Evolutionary conservation across 129 eudicot genomes (phyloP), one percentile per base, ranked within the genome.

Genomic region (Flaveria brownii): DNA sequence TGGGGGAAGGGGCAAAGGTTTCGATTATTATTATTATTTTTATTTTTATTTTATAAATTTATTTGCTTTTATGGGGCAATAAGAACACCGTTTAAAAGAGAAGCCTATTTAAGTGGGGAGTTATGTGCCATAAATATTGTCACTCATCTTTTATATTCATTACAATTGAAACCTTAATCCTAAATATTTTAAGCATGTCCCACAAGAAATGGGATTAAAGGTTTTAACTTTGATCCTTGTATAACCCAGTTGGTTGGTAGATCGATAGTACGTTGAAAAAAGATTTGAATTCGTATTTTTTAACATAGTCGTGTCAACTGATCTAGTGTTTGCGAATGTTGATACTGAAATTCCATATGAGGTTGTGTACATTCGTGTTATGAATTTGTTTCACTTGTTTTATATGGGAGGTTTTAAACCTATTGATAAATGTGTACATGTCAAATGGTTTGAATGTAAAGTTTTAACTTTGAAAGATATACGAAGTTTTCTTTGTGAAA

Each of bases 1-100:
- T 79, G 79, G 76, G 55, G 36, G 64, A 67, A 74, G 75, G 72
- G 76, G 80, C 80, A 75, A 60, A 68, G 50, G 67, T 68, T 17
- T 47, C 59, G 39, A 26, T 70, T 62, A 25, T 61, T 61, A 0
- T 62, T 26, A 9, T n/a, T 13, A 25, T 72, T 71, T n/a, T 71
- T 4, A 13, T 61, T 61, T 36, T n/a, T 4, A n/a, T 28, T 30
- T 30, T 30, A 3, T 2, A 18, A 14, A 49, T 50, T 28, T 12
- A 17, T 80, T 56, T 25, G 17, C n/a, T 52, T 68, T 80, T 73
- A 42, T 81, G 71, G 75, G 59, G 71, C 71, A 80, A 82, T 82
- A 82, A 82, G 74, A 82, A 77, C 64, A 77, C 56, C 57, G 61
- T 78, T 57, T 65, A 7, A 66, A 47, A 46, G 41, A 70, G 73